Percentiles rank a stretch among this genome's conserved stretches.
phyloP scores from a whole-genome alignment of 768 basidiomycete species.

The Polyporus arcularius region DNA sequence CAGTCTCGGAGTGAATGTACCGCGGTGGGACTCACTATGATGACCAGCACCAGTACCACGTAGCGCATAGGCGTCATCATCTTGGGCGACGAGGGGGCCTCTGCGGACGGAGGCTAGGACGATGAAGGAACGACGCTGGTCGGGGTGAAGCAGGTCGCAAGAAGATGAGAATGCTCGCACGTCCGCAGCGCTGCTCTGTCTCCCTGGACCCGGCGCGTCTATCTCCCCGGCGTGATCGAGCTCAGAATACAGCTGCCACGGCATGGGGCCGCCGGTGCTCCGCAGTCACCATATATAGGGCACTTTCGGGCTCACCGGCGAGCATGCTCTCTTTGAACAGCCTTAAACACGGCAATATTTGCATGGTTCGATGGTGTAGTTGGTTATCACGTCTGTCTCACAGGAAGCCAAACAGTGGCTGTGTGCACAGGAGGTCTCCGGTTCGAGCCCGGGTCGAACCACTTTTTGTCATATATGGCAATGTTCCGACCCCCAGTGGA shows the following conservation, averaged over 20 bases:
- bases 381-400: slow-evolving; percentile 5
- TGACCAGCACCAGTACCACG: slow-evolving; percentile 42
- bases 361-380: slow-evolving; percentile 2
- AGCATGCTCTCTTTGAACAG: too few species aligned
- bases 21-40: slow-evolving; percentile 29
- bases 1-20: neutral
- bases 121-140: slow-evolving; percentile 1
- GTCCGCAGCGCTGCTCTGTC: neutral
- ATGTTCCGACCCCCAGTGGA: neutral
- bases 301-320: too few species aligned
- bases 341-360: too few species aligned
- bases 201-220: neutral
- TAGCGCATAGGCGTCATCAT: slow-evolving; percentile 68
- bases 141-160: neutral
- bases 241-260: too few species aligned
- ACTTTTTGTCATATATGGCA: neutral
- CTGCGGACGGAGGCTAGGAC: slow-evolving; percentile 9
- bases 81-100: slow-evolving; percentile 22
- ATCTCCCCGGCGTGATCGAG: neutral
- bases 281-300: too few species aligned
- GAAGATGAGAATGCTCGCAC: neutral
- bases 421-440: neutral
- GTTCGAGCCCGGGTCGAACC: slow-evolving; percentile 7
- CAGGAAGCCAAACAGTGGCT: neutral
- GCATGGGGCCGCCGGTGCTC: too few species aligned